Conservation (phyloP, 75 land plant species). For the Ceratopteris richardii region DNA sequence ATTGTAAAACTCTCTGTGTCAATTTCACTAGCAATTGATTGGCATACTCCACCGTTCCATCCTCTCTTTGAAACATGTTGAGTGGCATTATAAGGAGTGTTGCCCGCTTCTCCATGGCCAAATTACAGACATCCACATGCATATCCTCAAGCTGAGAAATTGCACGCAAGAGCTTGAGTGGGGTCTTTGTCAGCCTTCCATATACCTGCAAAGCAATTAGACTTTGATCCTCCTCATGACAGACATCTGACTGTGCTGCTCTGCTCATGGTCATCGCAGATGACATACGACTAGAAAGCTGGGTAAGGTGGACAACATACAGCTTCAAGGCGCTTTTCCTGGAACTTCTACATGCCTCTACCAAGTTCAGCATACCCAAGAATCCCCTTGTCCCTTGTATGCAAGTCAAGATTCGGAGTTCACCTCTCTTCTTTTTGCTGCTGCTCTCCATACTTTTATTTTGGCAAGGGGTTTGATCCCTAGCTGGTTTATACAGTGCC, state of each 20-base stretch:
- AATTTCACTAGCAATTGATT: conserved; percentile 37
- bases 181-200: conserved; percentile 27
- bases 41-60: conserved; percentile 42
- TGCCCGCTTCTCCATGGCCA: conserved; percentile 36
- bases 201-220: conserved; percentile 12
- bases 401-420: conserved; percentile 48
- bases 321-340: conserved; percentile 20
- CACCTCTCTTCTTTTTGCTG: conserved; percentile 18
- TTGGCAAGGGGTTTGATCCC: conserved; percentile 6
- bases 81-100: conserved; percentile 20
- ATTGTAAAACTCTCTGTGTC: conserved; percentile 44
- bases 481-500: conserved; percentile 20
- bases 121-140: conserved; percentile 60
- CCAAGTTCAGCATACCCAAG: conserved; percentile 36
- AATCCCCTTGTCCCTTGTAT: conserved; percentile 36
- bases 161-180: conserved; percentile 29
- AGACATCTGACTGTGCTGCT: conserved; percentile 6
- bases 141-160: conserved; percentile 34
- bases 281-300: conserved; percentile 35
- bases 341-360: conserved; percentile 25
- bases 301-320: conserved; percentile 48
- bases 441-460: conserved; percentile 9
- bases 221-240: conserved; percentile 6
- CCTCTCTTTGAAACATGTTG: conserved; percentile 37
- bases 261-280: conserved; percentile 8